Conservation (phyloP, 495 filamentous ascomycete species). For the Diplogelasinospora grovesii region DNA sequence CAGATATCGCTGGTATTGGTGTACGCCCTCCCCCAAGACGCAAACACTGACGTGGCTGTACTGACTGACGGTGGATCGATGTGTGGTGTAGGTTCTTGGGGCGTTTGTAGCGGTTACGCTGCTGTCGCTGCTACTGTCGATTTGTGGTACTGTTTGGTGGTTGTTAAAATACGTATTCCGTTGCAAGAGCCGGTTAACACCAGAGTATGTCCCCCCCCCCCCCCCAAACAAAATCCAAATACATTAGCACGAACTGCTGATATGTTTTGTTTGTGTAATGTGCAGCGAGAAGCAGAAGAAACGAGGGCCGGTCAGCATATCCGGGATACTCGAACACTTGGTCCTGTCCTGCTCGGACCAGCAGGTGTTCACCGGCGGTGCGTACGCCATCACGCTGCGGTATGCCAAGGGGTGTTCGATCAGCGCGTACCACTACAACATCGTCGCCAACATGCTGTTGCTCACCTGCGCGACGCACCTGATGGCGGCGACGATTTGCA, state of each 20-base stretch:
- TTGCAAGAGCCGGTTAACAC: not conserved
- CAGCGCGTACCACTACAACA: slow-evolving; percentile 36
- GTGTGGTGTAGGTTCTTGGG: slow-evolving; percentile 20
- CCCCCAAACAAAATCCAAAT: no score
- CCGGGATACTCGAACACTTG: slow-evolving; percentile 26
- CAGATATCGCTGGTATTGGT: slow-evolving; percentile 21
- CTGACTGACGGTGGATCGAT: not conserved
- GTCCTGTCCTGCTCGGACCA: slow-evolving; percentile 33
- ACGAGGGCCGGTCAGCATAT: slow-evolving; percentile 15
- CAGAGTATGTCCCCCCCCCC: not conserved
- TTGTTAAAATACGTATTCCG: slow-evolving; percentile 13
- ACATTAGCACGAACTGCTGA: not conserved
- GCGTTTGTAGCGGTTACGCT: slow-evolving; percentile 15
- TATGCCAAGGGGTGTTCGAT: slow-evolving; percentile 30
- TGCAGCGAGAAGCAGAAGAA: slow-evolving; percentile 4
- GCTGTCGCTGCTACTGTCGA: slow-evolving; percentile 8
- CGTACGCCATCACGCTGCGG: slow-evolving; percentile 29
- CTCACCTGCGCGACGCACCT: slow-evolving; percentile 35
- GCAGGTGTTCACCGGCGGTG: slow-evolving; percentile 32
- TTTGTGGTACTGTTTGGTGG: slow-evolving; percentile 17
- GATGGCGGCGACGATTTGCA: slow-evolving; percentile 26
- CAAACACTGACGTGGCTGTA: not conserved
- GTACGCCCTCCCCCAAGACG: slow-evolving; percentile 3
- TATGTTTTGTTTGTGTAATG: not conserved
- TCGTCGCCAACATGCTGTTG: slow-evolving; percentile 33